Evolutionary conservation across 768 basidiomycete genomes (phyloP).

Genomic region (Tubosaeta brunneosetosa): DNA sequence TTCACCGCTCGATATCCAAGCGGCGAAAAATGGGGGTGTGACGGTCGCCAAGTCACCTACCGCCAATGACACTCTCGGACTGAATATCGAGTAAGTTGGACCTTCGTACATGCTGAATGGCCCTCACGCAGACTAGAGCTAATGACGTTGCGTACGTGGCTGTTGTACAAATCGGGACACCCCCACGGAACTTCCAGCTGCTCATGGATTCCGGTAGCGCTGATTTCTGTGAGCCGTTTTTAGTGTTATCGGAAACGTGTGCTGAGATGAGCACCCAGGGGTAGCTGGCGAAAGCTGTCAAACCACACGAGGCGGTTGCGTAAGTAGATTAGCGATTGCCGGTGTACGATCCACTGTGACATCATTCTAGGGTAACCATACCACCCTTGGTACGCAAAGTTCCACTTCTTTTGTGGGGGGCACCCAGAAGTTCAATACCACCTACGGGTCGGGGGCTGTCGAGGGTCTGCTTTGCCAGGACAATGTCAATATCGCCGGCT

Average conservation of each 20-base stretch:
- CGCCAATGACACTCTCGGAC: conserved; percentile 52
- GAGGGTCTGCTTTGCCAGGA: conserved; percentile 60
- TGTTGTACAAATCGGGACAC: conserved; percentile 62
- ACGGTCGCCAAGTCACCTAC: conserved; percentile 41
- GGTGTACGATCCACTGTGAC: conserved; percentile 14
- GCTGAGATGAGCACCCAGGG: conserved; percentile 22
- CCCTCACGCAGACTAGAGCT: conserved; percentile 27
- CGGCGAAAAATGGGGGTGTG: conserved; percentile 34
- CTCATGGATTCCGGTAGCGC: conserved; percentile 71
- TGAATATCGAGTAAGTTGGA: conserved; percentile 60
- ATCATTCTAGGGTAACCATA: conserved; percentile 52
- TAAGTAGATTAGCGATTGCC: conserved; percentile 21
- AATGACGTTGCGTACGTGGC: conserved; percentile 57
- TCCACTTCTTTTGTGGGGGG: conserved; percentile 61
- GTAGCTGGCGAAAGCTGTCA: conserved; percentile 53
- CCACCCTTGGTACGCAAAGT: conserved; percentile 55
- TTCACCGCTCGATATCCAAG: conserved; percentile 34
- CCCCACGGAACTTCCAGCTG: conserved; percentile 49
- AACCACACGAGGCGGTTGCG: conserved; percentile 39
- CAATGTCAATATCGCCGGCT: conserved; percentile 57
- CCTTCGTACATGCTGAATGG: neutral
- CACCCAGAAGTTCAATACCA: conserved; percentile 49
- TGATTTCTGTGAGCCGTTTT: conserved; percentile 44
- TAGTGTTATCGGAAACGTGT: neutral
- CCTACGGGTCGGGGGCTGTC: conserved; percentile 70